phyloP scores from a whole-genome alignment of 768 basidiomycete genomes.

The Arthromyces matolae region DNA sequence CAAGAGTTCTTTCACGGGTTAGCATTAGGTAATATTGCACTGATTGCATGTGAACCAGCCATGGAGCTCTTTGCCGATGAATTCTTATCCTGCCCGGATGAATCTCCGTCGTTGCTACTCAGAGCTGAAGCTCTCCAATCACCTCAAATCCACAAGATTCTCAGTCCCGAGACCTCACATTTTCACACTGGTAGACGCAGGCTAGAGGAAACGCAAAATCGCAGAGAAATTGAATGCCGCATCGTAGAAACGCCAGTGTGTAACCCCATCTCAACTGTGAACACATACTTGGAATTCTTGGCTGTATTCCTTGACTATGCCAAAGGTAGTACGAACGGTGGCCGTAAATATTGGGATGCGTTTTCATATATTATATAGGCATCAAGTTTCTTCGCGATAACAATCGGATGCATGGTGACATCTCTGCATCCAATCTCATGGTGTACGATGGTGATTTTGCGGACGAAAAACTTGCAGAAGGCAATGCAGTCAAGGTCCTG shows the following conservation, averaged over 20 bases:
- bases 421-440: not conserved
- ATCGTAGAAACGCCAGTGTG: not conserved
- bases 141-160: not conserved
- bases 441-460: not conserved
- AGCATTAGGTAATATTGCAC: too few relatives aligned
- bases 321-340: not conserved
- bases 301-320: not conserved
- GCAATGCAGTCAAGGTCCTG: not conserved
- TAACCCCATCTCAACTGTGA: not conserved
- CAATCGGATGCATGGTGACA: slow-evolving; percentile 1
- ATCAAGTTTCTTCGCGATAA: not conserved
- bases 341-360: not conserved
- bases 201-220: not conserved
- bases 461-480: not conserved
- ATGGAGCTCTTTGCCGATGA: too few relatives aligned
- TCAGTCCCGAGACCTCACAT: not conserved
- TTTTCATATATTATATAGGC: not conserved
- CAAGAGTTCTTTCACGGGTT: too few relatives aligned
- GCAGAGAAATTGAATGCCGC: slow-evolving; percentile 1
- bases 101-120: too few relatives aligned
- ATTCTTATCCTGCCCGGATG: too few relatives aligned
- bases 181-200: not conserved
- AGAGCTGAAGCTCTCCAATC: too few relatives aligned
- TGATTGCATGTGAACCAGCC: too few relatives aligned
- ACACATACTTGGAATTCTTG: not conserved